Conservation (phyloP, 495 filamentous ascomycete species). For the Penicillium simplicissimum region DNA sequence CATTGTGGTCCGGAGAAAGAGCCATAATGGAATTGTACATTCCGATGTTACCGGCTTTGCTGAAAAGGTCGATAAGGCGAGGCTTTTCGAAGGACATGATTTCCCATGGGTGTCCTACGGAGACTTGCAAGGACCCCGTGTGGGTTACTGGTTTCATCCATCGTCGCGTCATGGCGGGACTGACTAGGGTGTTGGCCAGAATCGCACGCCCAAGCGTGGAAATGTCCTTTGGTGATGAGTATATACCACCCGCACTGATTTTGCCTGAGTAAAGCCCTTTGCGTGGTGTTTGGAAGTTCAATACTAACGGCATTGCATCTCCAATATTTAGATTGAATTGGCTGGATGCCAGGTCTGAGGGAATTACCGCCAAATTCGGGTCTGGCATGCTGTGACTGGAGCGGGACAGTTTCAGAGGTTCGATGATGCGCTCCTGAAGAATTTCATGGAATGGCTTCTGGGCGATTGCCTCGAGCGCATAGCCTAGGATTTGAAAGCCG, state of each 20-base stretch:
- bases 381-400: slow-evolving; percentile 36
- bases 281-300: not conserved
- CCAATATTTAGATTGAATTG: slow-evolving; percentile 39
- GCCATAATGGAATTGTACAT: slow-evolving; percentile 46
- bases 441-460: slow-evolving; percentile 9
- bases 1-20: slow-evolving; percentile 51
- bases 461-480: slow-evolving; percentile 47
- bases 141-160: slow-evolving; percentile 57
- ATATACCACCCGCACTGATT: slow-evolving; percentile 53
- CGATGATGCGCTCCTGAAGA: slow-evolving; percentile 29
- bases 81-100: slow-evolving; percentile 29
- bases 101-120: slow-evolving; percentile 59
- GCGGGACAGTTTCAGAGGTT: slow-evolving; percentile 39
- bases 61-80: slow-evolving; percentile 50
- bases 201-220: slow-evolving; percentile 54
- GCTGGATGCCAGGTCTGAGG: slow-evolving; percentile 33
- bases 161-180: slow-evolving; percentile 44
- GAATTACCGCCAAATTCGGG: slow-evolving; percentile 33
- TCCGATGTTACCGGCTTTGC: slow-evolving; percentile 51
- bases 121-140: slow-evolving; percentile 46
- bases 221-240: slow-evolving; percentile 54
- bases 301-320: slow-evolving; percentile 44
- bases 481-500: slow-evolving; percentile 54
- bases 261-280: slow-evolving; percentile 8
- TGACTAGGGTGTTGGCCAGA: slow-evolving; percentile 48